Evolutionary conservation across 176 grass and related monocot species (phyloP).

Genomic region (Phyllostachys edulis): DNA sequence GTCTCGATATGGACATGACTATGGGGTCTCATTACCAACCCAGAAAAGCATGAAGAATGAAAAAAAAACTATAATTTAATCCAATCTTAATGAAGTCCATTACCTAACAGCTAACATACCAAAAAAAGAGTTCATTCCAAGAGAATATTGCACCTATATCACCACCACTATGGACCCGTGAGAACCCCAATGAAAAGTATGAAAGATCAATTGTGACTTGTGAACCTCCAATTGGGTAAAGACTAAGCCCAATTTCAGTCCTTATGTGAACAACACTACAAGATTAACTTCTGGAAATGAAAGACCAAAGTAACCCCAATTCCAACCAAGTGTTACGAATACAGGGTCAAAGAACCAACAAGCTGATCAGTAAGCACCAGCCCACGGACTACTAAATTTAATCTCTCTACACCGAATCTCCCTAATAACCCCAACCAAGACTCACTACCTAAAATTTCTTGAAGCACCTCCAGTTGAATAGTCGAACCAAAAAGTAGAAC

Average conservation of each 20-base stretch:
- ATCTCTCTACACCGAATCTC: constrained; percentile 1
- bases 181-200: background rate
- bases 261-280: background rate
- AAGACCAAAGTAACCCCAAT: background rate
- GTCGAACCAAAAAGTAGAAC: constrained; percentile 6
- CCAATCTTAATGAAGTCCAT: constrained; percentile 1
- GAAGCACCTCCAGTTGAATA: background rate
- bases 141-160: background rate
- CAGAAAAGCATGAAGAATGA: background rate
- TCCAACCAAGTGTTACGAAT: background rate
- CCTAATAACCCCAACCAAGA: background rate
- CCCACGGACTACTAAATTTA: background rate
- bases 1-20: background rate
- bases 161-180: background rate
- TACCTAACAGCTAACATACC: background rate
- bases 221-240: background rate
- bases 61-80: background rate
- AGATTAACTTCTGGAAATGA: background rate
- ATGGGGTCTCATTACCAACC: background rate
- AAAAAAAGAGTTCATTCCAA: background rate
- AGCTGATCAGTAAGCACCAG: background rate
- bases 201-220: background rate
- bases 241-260: background rate
- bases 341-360: background rate
- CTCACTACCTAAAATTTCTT: background rate